These are phyloP conservation scores for Leccinellum luteum DNA, from an alignment of 768 basidiomycete genomes.

Conservation along the genomic window DNA sequence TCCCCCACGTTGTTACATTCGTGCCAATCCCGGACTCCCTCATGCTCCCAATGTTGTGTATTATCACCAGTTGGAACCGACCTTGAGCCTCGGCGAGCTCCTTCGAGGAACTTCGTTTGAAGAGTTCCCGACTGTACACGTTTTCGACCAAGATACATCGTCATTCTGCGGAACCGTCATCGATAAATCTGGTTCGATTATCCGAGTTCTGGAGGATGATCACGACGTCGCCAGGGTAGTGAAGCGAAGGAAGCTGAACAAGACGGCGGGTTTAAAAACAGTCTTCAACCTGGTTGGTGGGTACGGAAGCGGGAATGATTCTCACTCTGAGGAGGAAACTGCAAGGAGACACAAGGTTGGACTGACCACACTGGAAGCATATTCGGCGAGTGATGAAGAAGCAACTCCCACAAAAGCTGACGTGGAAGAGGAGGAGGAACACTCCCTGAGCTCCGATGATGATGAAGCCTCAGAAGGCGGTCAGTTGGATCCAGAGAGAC, in stretches of 20 bases:
- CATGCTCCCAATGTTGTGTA: slow-evolving; percentile 28
- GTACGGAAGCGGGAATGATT: slow-evolving; percentile 54
- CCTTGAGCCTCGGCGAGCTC: slow-evolving; percentile 42
- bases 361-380: slow-evolving; percentile 23
- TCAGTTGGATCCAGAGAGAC: slow-evolving; percentile 15
- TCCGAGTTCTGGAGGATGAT: slow-evolving; percentile 8
- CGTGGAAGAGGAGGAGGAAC: slow-evolving; percentile 19
- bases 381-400: slow-evolving; percentile 23
- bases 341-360: slow-evolving; percentile 5
- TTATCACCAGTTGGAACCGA: slow-evolving; percentile 59
- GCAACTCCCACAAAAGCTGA: not conserved
- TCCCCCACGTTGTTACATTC: slow-evolving; percentile 61
- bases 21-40: slow-evolving; percentile 36
- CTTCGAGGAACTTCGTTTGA: slow-evolving; percentile 67
- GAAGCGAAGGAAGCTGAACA: slow-evolving; percentile 60
- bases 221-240: slow-evolving; percentile 32
- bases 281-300: slow-evolving; percentile 57
- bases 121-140: slow-evolving; percentile 81
- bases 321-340: slow-evolving; percentile 30
- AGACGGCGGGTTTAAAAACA: slow-evolving; percentile 49
- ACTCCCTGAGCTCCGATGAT: slow-evolving; percentile 10
- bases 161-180: slow-evolving; percentile 60
- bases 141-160: slow-evolving; percentile 56
- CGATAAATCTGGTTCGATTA: slow-evolving; percentile 46
- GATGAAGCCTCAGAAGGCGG: slow-evolving; percentile 10